Evolutionary conservation across 192 early-diverging fungal species (phyloP), one percentile per base, ranked within the genome.

Genomic region (Rhizoclosmatium sp.): DNA sequence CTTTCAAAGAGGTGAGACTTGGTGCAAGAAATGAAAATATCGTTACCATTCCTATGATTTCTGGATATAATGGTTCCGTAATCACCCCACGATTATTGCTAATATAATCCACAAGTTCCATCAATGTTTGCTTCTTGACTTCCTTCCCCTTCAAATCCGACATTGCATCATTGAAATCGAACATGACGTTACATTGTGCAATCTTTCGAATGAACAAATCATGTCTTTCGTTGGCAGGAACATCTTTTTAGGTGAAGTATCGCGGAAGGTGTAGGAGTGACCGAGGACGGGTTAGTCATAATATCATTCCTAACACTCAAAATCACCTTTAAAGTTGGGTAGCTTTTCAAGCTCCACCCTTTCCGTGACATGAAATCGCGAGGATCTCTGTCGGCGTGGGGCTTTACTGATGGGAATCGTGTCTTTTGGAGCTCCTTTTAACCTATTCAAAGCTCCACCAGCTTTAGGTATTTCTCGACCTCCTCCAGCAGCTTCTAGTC

Each of bases 31-130:
- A 54, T 7, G 23, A 40, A 21, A 54, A 54, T 54, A 68, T 46
- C 19, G 31, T 0, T 80, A 99, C 96, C 98, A 99, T 99, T 59
- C 88, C 91, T 70, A 99, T 93, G 45, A 98, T 91, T 75, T 93
- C 94, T 40, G 96, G 93, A 82, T 99, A 99, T 62, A 97, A 88
- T 12, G 92, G 91, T 60, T 95, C 94, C 0, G 94, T 94, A 47
- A 99, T 92, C 21, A 95, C 95, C 49, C 93, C 94, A 48, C 95
- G 89, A 78, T 94, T 95, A 80, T 90, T 95, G 42, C 89, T 91
- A 61, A 99, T 95, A 77, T 98, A 99, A 42, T 99, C 95, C 47
- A 98, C 89, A 31, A 99, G 89, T 78, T 99, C 98, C 31, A 89
- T 90, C 78, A 99, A 84, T 12, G 96, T 91, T 73, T 93, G 92